Conservation (phyloP, 75 land plant species). For the Cupressus sempervirens region DNA sequence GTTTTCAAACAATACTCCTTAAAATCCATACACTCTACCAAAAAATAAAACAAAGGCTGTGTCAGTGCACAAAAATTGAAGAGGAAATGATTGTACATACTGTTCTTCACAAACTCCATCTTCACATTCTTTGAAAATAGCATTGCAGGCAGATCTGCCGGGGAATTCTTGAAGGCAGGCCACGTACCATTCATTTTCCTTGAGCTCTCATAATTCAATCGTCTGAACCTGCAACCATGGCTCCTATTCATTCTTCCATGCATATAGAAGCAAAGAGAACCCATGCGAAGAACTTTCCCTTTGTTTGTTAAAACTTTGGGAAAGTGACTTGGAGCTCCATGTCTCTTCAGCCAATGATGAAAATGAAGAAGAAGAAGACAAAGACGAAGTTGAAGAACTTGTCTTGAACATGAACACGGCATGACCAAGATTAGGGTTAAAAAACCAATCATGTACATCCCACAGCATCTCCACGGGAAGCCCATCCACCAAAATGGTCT, state of each 20-base stretch:
- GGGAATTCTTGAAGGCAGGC: neutral
- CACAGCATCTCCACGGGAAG: slow-evolving; percentile 79
- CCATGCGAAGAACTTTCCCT: slow-evolving; percentile 18
- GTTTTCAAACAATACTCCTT: neutral
- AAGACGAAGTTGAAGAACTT: neutral
- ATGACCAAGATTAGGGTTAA: slow-evolving; percentile 37
- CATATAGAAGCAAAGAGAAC: slow-evolving; percentile 36
- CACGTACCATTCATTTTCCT: neutral
- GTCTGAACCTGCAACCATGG: neutral
- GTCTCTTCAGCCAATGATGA: neutral
- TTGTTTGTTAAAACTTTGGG: slow-evolving; percentile 6
- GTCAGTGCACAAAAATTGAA: neutral
- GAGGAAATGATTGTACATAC: slow-evolving; percentile 3
- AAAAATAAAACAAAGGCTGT: neutral
- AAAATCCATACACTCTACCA: neutral
- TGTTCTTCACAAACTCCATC: neutral
- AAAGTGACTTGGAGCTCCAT: slow-evolving; percentile 14
- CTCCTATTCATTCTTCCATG: slow-evolving; percentile 35
- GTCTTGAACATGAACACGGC: slow-evolving; percentile 57
- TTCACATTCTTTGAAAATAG: neutral
- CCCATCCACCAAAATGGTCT: slow-evolving; percentile 73
- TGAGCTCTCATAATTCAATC: neutral
- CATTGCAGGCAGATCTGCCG: neutral
- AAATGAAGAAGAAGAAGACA: neutral
- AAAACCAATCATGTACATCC: slow-evolving; percentile 93